These are phyloP conservation scores for Hordeum marinum DNA, from an alignment of 176 grass and related monocot species.

Conservation along the genomic window DNA sequence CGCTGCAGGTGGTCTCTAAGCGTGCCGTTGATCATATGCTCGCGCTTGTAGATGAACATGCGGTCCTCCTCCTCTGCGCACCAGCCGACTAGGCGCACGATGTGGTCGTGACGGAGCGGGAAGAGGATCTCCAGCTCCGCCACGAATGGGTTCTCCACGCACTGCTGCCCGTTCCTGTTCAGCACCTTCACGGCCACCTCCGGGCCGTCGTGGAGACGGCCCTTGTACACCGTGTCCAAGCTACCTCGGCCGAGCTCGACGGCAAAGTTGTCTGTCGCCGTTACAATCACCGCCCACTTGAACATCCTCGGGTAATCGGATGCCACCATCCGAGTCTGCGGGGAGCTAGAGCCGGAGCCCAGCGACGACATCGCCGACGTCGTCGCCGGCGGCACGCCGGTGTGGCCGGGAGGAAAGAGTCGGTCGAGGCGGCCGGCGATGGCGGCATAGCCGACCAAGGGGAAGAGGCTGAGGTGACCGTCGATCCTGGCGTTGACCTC, in stretches of 20 bases:
- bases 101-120: neutral
- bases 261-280: neutral
- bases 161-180: too few relatives aligned
- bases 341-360: neutral
- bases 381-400: too few relatives aligned
- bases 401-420: too few relatives aligned
- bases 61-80: neutral
- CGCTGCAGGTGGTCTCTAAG: neutral
- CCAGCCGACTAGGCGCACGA: neutral
- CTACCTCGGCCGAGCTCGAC: neutral
- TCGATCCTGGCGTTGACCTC: neutral
- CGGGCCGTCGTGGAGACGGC: too few relatives aligned
- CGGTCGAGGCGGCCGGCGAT: too few relatives aligned
- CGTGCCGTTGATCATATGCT: neutral
- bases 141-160: neutral
- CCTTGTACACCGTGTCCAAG: neutral
- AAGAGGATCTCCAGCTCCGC: neutral
- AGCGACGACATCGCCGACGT: too few relatives aligned
- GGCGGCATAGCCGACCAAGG: too few relatives aligned
- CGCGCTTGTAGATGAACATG: neutral
- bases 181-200: too few relatives aligned
- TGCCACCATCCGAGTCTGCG: neutral
- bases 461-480: neutral
- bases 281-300: neutral
- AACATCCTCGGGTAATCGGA: neutral